Base-by-base conservation (phyloP, 805 yeast species). In the Starmera pachycereana region DNA sequence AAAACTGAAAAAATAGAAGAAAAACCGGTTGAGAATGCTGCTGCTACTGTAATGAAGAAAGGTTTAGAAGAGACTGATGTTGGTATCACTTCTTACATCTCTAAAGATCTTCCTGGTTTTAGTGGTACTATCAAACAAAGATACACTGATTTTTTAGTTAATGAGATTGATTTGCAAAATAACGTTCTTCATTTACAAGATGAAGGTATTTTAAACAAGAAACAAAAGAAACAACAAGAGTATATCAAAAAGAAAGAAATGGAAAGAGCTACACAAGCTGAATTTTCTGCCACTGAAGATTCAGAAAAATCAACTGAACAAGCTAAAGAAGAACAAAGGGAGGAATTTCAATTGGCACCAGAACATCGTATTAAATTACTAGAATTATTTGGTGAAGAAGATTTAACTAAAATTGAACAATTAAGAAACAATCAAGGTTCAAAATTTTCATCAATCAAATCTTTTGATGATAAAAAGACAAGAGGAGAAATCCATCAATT, bases 131-230 rank as follows among this genome's bases (percentile, higher is more conserved):
- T 92, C 51, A 92, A 92, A 59, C 95, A 85, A 54, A 68, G 96
- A 45, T 89, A 88, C 61, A 81, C 95, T 11, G 99, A 92, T 57
- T 92, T 92, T 57, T 71, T 86, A 55, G 99, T 92, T 35, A 86
- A 88, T 60, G 99, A 92, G 60, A 81, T 92, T 41, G 81, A 70
- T 44, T 50, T 62, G 28, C 62, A 74, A 18, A 94, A 85, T 1
- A 61, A 73, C 2, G 95, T 88, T 2, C 72, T 89, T 11, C 89
- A 80, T 57, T 66, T 92, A 45, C 57, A 63, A 9, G 96, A 89
- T 52, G 74, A 76, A 40, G 96, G 97, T 5, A 64, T 81, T 35
- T 66, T 69, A 37, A 58, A 67, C 40, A 69, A 62, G 61, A 70
- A 68, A 58, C 76, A 66, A 50, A 65, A 68, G 51, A 69, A 68